Evolutionary conservation across 208 protist genomes (phyloP).

Genomic region (Naegleria lovaniensis): DNA sequence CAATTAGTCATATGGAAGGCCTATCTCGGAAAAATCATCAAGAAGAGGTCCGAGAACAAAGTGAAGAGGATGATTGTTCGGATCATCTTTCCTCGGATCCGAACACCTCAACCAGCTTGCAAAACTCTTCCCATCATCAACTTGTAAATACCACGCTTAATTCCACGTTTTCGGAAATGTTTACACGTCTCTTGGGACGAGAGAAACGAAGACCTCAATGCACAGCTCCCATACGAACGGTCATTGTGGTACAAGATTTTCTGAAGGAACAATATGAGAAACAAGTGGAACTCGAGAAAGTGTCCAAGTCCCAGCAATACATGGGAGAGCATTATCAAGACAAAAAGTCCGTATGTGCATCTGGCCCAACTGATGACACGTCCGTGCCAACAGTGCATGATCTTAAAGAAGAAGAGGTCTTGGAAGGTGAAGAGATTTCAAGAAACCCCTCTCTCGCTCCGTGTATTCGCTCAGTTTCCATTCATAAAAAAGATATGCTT

Average conservation of each 20-base stretch:
- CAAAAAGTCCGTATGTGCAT: too few species aligned
- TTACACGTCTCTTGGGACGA: background rate
- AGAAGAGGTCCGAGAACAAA: too few species aligned
- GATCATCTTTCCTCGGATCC: too few species aligned
- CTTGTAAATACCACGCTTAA: background rate
- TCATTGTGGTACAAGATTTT: background rate
- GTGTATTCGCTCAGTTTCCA: background rate
- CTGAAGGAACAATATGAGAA: background rate
- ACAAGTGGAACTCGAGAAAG: background rate
- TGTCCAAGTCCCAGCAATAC: background rate
- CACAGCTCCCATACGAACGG: background rate
- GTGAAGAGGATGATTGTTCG: too few species aligned
- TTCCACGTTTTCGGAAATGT: background rate
- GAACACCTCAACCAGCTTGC: too few species aligned
- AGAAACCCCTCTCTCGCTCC: background rate
- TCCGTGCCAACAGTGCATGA: too few species aligned
- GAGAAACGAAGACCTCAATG: background rate
- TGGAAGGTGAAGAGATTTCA: background rate
- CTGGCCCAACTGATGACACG: too few species aligned
- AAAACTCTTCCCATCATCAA: too few species aligned
- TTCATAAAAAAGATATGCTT: background rate
- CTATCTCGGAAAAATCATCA: too few species aligned
- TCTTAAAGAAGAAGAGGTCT: too few species aligned
- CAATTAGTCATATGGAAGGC: too few species aligned
- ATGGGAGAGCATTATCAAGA: background rate